A percentile compares a stretch with the other conserved stretches of the same genome.
These are phyloP conservation scores for Athelia sp. DNA, from an alignment of 1,284 basidiomycete genomes.

Conservation along the genomic window DNA sequence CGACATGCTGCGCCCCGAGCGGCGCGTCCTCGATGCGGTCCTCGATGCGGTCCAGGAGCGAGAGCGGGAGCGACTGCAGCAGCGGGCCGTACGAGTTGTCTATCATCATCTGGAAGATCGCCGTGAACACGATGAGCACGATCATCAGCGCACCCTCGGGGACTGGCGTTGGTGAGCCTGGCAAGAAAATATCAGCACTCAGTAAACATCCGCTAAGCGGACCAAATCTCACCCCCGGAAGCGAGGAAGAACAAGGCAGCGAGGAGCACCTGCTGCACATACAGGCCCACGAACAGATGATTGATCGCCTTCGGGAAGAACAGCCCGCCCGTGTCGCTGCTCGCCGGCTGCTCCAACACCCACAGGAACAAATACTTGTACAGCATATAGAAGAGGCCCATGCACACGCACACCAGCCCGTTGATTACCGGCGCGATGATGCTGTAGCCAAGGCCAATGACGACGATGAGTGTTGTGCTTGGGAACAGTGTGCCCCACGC, in stretches of 20 bases:
- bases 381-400: slow-evolving; percentile 79
- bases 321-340: slow-evolving; percentile 84
- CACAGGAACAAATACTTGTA: slow-evolving; percentile 91
- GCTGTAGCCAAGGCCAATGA: slow-evolving; percentile 83
- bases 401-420: slow-evolving; percentile 80
- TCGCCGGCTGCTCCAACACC: slow-evolving; percentile 69
- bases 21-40: neutral
- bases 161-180: slow-evolving; percentile 57
- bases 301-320: slow-evolving; percentile 96
- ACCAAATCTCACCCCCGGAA: slow-evolving; percentile 38
- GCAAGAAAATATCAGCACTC: too few species aligned
- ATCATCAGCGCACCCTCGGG: slow-evolving; percentile 81
- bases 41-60: slow-evolving; percentile 60
- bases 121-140: slow-evolving; percentile 76
- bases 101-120: slow-evolving; percentile 59
- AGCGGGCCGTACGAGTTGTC: slow-evolving; percentile 68
- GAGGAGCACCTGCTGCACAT: slow-evolving; percentile 81
- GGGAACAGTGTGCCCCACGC: slow-evolving; percentile 89
- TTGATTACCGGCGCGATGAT: slow-evolving; percentile 94
- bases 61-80: slow-evolving; percentile 65
- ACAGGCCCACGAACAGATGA: slow-evolving; percentile 89
- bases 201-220: too few species aligned
- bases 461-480: slow-evolving; percentile 66
- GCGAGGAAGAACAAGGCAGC: slow-evolving; percentile 87
- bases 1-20: neutral